Base-by-base conservation (phyloP, 75 land plant species). In the Pinus taeda region DNA sequence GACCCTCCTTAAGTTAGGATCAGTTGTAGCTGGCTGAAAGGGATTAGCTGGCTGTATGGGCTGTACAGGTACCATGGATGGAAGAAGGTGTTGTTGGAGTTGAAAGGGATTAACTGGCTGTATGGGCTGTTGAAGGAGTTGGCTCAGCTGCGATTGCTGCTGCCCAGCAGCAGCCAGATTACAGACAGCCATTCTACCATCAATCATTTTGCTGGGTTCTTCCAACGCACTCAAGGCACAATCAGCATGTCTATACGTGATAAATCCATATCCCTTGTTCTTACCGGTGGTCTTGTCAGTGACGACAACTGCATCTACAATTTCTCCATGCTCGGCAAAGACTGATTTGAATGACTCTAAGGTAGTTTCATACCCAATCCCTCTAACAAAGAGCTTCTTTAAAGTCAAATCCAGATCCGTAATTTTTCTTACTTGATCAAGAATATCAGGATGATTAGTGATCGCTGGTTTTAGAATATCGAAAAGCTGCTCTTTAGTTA, bases 191-290 rank as follows among this genome's bases (percentile, higher is more conserved):
- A 75, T 58, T 45, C 81, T 45, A 15, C 83, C 83, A 21, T 81
- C 83, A 24, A 81, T 81, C 24, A 26, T 58, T n/a, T 81, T 81
- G 74, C 66, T 77, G 42, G 83, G 83, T 62, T 77, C 81, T 37
- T 78, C 71, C 15, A 81, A 18, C 17, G 83, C 83, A 15, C 59
- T 15, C 8, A 56, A 5, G 20, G 83, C 83, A 60, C 60, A 49
- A 71, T 77, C 80, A 73, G 58, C n/a, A 71, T 78, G 74, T 49
- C 9, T 36, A 59, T 64, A 81, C 20, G 74, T 81, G 24, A 81
- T 58, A 65, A 81, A 81, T 2, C 63, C 80, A 65, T 67, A 81
- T 57, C 83, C 83, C 39, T 60, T 66, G 64, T 81, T 81, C 65
- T 78, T 81, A 6, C 72, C 65, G 0, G 81, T 59, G 49, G 13